These are phyloP conservation scores for Abrus pulchellus DNA, from an alignment of 306 rosid genomes.

Conservation along the genomic window DNA sequence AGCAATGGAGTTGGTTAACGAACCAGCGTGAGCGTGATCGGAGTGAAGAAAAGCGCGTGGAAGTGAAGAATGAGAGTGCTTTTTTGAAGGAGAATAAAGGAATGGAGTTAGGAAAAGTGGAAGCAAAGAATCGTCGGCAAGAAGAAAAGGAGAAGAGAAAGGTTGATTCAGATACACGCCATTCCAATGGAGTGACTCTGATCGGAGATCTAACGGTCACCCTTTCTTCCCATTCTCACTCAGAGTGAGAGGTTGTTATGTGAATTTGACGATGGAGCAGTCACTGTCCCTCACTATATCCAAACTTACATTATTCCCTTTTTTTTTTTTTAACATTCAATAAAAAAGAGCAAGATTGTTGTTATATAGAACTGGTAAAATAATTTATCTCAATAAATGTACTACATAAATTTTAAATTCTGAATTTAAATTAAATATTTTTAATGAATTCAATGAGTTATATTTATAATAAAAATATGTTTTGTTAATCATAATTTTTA, in stretches of 20 bases:
- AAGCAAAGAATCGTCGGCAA: constrained; percentile 74
- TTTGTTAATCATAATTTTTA: neutral
- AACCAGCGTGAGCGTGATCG: constrained; percentile 45
- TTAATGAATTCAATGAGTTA: too few relatives aligned
- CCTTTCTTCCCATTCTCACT: neutral
- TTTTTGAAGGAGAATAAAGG: constrained; percentile 43
- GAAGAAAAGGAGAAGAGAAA: constrained; percentile 36
- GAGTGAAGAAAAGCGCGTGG: constrained; percentile 35
- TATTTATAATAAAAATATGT: too few relatives aligned
- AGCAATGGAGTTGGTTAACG: constrained; percentile 20
- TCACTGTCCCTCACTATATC: neutral
- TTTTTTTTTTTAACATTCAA: neutral
- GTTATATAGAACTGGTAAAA: too few relatives aligned
- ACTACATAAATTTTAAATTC: too few relatives aligned
- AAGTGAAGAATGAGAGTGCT: constrained; percentile 21
- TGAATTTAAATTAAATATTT: too few relatives aligned
- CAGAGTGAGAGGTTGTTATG: neutral
- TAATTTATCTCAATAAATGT: too few relatives aligned
- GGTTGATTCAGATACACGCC: constrained; percentile 52
- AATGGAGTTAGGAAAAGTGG: constrained; percentile 50
- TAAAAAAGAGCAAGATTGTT: neutral
- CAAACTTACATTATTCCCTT: neutral
- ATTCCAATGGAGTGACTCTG: constrained; percentile 44
- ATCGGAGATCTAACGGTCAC: constrained; percentile 65
- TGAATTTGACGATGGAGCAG: neutral